A percentile compares a stretch with the other conserved stretches of the same genome.
Evolutionary conservation across 257 asterid genomes (phyloP).

Genomic region (Agastache rugosa): DNA sequence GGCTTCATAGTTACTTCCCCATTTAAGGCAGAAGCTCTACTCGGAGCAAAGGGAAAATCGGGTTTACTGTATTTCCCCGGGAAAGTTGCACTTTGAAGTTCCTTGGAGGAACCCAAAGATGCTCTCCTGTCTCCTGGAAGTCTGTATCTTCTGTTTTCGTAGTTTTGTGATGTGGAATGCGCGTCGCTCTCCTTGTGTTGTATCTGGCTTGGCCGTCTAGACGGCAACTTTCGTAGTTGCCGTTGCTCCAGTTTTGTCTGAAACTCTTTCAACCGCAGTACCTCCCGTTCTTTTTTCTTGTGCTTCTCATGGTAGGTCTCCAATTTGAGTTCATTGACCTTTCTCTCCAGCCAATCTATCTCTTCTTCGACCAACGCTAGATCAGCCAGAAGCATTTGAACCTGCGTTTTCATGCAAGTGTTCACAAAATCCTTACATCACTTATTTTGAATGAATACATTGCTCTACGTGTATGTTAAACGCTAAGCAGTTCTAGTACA

Average conservation of each 20-base stretch:
- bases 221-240: slow-evolving; percentile 48
- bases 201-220: slow-evolving; percentile 49
- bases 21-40: slow-evolving; percentile 20
- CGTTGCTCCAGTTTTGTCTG: slow-evolving; percentile 48
- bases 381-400: slow-evolving; percentile 79
- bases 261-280: slow-evolving; percentile 46
- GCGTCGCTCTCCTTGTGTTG: slow-evolving; percentile 38
- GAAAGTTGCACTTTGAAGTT: slow-evolving; percentile 47
- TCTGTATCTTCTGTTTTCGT: slow-evolving; percentile 46
- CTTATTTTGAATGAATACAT: background rate
- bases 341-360: slow-evolving; percentile 72
- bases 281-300: slow-evolving; percentile 55
- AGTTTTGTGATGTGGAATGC: slow-evolving; percentile 51
- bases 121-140: slow-evolving; percentile 60
- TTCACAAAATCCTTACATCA: background rate
- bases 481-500: background rate
- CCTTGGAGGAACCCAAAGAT: slow-evolving; percentile 62
- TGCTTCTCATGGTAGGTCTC: slow-evolving; percentile 57
- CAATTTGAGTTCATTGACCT: slow-evolving; percentile 58
- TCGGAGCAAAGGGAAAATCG: background rate
- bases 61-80: slow-evolving; percentile 43
- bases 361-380: slow-evolving; percentile 71
- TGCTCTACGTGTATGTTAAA: background rate
- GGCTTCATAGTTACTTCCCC: slow-evolving; percentile 18
- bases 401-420: slow-evolving; percentile 46